These are phyloP conservation scores for Phytophthora sojae DNA, from an alignment of 352 stramenopile genomes.

Conservation along the genomic window DNA sequence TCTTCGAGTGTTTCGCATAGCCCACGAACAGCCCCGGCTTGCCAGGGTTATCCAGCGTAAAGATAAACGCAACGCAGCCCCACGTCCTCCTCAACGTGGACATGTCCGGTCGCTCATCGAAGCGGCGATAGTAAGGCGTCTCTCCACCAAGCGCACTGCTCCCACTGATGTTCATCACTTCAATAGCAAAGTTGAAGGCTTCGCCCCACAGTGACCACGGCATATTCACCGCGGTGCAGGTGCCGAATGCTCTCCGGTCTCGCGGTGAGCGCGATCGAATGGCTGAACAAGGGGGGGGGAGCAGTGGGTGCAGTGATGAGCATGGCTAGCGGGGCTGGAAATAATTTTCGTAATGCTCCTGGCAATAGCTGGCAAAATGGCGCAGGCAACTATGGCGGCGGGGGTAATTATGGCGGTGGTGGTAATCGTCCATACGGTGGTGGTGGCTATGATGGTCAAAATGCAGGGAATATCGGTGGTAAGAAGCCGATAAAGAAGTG, in stretches of 20 bases:
- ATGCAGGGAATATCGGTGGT: too few relatives aligned
- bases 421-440: too few relatives aligned
- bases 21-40: neutral
- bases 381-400: too few relatives aligned
- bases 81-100: neutral
- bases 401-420: too few relatives aligned
- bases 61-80: neutral
- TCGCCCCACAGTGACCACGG: neutral
- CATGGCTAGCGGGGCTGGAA: too few relatives aligned
- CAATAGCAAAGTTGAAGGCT: neutral
- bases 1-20: neutral
- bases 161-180: neutral
- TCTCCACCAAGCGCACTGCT: neutral
- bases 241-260: neutral
- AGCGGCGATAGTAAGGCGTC: neutral
- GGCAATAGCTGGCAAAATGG: too few relatives aligned
- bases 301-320: too few relatives aligned
- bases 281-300: neutral
- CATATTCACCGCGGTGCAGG: neutral
- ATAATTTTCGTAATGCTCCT: too few relatives aligned
- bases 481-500: neutral
- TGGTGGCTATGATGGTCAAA: too few relatives aligned
- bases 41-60: neutral
- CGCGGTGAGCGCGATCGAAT: conserved; percentile 8
- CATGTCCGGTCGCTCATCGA: neutral